Percentiles rank a stretch among this genome's conserved stretches.
Evolutionary conservation across 805 yeast species (phyloP).

Genomic region (Suhomyces sp.): DNA sequence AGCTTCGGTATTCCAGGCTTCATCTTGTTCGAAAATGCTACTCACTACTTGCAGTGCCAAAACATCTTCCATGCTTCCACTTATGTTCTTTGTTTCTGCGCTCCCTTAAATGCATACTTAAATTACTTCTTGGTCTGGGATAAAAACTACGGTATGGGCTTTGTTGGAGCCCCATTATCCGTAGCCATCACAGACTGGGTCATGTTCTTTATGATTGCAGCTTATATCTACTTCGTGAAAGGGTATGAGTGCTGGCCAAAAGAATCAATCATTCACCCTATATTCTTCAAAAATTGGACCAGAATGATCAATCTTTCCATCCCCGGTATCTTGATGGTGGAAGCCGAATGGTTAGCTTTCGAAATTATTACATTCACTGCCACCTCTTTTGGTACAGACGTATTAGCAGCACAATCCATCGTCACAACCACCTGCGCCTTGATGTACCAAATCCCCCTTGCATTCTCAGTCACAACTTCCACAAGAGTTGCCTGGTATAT

Average conservation of each 20-base stretch:
- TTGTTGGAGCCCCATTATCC: slow-evolving; percentile 74
- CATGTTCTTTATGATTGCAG: slow-evolving; percentile 58
- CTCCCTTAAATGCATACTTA: slow-evolving; percentile 68
- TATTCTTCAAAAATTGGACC: slow-evolving; percentile 54
- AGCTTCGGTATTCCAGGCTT: slow-evolving; percentile 73
- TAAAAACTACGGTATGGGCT: slow-evolving; percentile 54
- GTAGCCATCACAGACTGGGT: slow-evolving; percentile 70
- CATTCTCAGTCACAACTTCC: slow-evolving; percentile 71
- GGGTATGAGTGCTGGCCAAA: slow-evolving; percentile 47
- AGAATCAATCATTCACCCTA: slow-evolving; percentile 21
- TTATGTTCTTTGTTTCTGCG: slow-evolving; percentile 65
- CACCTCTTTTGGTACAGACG: slow-evolving; percentile 62
- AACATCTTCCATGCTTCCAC: slow-evolving; percentile 81
- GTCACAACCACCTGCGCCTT: slow-evolving; percentile 66
- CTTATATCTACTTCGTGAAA: slow-evolving; percentile 45
- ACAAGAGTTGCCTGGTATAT: slow-evolving; percentile 76
- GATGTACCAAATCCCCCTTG: slow-evolving; percentile 73
- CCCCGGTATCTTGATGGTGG: slow-evolving; percentile 77
- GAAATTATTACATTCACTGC: slow-evolving; percentile 72
- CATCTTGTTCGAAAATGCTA: slow-evolving; percentile 68
- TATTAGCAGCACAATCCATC: slow-evolving; percentile 73
- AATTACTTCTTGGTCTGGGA: slow-evolving; percentile 74
- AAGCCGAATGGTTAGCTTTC: slow-evolving; percentile 77
- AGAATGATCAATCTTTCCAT: slow-evolving; percentile 62
- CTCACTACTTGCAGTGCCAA: slow-evolving; percentile 73